Evolutionary conservation across 306 rosid species (phyloP).

Genomic region (Quercus mongolica): DNA sequence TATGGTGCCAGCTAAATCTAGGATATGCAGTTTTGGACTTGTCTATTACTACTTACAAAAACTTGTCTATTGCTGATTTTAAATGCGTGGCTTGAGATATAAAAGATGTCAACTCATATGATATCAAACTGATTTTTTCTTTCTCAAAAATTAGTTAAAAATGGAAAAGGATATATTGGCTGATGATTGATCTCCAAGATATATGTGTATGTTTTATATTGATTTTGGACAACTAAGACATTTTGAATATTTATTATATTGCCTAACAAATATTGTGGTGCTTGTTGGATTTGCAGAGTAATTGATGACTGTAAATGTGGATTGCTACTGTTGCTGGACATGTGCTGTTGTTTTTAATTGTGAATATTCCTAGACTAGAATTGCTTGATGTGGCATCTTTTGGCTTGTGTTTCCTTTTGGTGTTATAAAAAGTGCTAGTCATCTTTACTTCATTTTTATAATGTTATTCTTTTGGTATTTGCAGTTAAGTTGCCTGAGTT

Average conservation of each 20-base stretch:
- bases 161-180: too few relatives aligned
- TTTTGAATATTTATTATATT: not conserved
- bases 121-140: too few relatives aligned
- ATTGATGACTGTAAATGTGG: not conserved
- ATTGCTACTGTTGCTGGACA: not conserved
- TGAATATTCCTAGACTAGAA: not conserved
- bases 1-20: too few relatives aligned
- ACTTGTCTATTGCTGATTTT: too few relatives aligned
- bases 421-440: not conserved
- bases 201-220: not conserved
- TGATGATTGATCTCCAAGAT: too few relatives aligned
- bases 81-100: too few relatives aligned
- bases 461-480: conserved; percentile 20
- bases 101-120: too few relatives aligned
- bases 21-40: too few relatives aligned
- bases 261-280: not conserved
- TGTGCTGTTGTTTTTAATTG: not conserved
- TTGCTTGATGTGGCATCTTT: conserved; percentile 11
- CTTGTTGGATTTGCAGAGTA: not conserved
- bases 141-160: too few relatives aligned
- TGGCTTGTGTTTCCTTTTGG: not conserved
- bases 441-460: conserved; percentile 4
- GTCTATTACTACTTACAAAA: too few relatives aligned
- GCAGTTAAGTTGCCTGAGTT: conserved; percentile 89
- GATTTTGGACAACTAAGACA: not conserved